phyloP scores from a whole-genome alignment of 306 rosid genomes.

The Castanea sativa region DNA sequence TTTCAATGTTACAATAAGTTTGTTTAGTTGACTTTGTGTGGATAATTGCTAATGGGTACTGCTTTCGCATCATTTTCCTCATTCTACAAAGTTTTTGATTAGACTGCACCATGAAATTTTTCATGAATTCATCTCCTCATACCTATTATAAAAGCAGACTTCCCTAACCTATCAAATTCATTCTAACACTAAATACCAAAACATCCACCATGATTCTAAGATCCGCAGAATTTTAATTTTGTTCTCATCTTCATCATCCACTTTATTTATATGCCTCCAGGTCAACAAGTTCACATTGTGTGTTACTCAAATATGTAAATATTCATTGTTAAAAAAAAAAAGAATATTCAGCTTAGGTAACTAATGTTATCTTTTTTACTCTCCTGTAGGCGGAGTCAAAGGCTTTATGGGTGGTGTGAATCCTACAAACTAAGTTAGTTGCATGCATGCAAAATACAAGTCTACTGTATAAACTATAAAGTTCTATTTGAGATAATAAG shows the following conservation, averaged over 20 bases:
- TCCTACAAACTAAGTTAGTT: slow-evolving; percentile 21
- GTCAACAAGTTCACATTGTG: slow-evolving; percentile 26
- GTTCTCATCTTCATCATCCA: slow-evolving; percentile 28
- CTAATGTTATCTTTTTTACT: background rate
- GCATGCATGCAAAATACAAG: background rate
- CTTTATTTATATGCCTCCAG: slow-evolving; percentile 43
- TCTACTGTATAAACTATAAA: background rate
- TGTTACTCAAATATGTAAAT: background rate
- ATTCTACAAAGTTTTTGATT: background rate
- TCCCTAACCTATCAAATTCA: background rate
- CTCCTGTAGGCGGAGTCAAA: slow-evolving; percentile 37
- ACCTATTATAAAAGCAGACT: slow-evolving; percentile 4
- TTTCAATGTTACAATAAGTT: background rate
- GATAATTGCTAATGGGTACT: slow-evolving; percentile 2
- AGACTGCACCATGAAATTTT: slow-evolving; percentile 14
- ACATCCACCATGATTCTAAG: slow-evolving; percentile 8
- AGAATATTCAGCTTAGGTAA: background rate
- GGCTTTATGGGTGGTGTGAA: slow-evolving; percentile 25
- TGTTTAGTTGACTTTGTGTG: slow-evolving; percentile 17
- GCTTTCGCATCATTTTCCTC: background rate
- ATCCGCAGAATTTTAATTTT: background rate
- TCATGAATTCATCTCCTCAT: background rate
- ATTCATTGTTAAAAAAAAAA: too few species aligned
- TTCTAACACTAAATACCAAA: background rate
- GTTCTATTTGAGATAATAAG: background rate